Percentiles rank a stretch among this genome's conserved stretches.
Conservation (phyloP, 179 eudicot species). For the Actinidia arguta region DNA sequence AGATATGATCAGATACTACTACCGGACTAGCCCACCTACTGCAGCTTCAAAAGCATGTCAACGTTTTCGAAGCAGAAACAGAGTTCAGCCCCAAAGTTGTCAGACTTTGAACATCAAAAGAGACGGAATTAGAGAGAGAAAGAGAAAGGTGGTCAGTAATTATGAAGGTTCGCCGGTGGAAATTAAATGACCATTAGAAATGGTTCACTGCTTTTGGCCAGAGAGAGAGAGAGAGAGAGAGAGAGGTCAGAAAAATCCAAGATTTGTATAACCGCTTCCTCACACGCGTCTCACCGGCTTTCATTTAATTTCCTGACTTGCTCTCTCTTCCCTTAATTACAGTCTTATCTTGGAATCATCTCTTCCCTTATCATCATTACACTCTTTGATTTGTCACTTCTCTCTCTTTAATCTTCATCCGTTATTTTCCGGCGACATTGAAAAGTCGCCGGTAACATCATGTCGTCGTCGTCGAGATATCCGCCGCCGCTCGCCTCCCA, state of each 20-base stretch:
- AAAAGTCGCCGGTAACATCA: conserved; percentile 21
- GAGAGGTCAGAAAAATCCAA: conserved; percentile 6
- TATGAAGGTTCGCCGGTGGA: conserved; percentile 5
- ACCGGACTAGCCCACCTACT: not conserved
- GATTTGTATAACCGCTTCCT: not conserved
- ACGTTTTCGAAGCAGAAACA: conserved; percentile 10
- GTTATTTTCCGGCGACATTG: conserved; percentile 9
- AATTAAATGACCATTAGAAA: conserved; percentile 19
- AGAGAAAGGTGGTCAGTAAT: not conserved
- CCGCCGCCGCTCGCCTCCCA: conserved; percentile 60
- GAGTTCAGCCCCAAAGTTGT: not conserved
- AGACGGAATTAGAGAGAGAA: not conserved
- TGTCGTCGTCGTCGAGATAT: conserved; percentile 30
- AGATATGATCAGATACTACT: conserved; percentile 27
- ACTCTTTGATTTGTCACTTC: not conserved
- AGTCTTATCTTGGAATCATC: not conserved
- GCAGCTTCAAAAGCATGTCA: conserved; percentile 14
- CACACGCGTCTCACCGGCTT: conserved; percentile 20
- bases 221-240: not conserved
- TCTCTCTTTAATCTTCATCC: not conserved
- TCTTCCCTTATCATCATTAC: not conserved
- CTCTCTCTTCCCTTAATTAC: conserved; percentile 13
- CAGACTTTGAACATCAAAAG: not conserved
- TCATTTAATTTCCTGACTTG: not conserved
- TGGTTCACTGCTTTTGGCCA: not conserved